These are phyloP conservation scores for Thalassiosira mediterranea DNA, from an alignment of 352 stramenopile genomes.

Conservation along the genomic window DNA sequence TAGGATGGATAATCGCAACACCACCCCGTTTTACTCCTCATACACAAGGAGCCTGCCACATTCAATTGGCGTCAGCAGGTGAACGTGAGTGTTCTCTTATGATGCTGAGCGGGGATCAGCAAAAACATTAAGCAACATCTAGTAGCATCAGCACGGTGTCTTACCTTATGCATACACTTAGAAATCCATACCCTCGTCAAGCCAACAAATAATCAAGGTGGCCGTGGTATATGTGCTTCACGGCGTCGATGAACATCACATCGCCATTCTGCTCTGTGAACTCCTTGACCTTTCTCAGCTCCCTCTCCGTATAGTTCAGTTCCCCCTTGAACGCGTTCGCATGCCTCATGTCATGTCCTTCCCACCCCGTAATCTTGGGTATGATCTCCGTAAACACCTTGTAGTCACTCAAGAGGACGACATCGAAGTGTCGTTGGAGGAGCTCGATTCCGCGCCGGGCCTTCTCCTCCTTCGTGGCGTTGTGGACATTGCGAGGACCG, in stretches of 20 bases:
- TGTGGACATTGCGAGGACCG: conserved; percentile 37
- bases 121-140: too few species aligned
- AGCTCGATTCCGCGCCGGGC: conserved; percentile 43
- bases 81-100: too few species aligned
- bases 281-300: conserved; percentile 46
- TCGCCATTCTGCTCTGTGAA: conserved; percentile 55
- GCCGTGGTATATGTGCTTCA: conserved; percentile 54
- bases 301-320: conserved; percentile 43
- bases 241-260: conserved; percentile 59
- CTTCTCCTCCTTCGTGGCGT: conserved; percentile 54
- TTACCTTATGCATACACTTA: too few species aligned
- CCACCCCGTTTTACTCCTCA: too few species aligned
- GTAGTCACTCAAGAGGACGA: conserved; percentile 48
- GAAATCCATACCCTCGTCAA: too few species aligned
- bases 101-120: too few species aligned
- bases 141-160: too few species aligned
- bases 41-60: too few species aligned
- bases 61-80: too few species aligned
- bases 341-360: conserved; percentile 18
- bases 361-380: conserved; percentile 50
- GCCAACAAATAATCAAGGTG: conserved; percentile 47
- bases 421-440: conserved; percentile 50
- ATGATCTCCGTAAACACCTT: conserved; percentile 46
- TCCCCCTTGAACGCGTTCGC: conserved; percentile 45
- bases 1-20: too few species aligned